Evolutionary conservation across 2,329 filamentous ascomycete genomes (phyloP), one percentile per base, ranked within the genome.

Genomic region (Paecilomyces sp.): DNA sequence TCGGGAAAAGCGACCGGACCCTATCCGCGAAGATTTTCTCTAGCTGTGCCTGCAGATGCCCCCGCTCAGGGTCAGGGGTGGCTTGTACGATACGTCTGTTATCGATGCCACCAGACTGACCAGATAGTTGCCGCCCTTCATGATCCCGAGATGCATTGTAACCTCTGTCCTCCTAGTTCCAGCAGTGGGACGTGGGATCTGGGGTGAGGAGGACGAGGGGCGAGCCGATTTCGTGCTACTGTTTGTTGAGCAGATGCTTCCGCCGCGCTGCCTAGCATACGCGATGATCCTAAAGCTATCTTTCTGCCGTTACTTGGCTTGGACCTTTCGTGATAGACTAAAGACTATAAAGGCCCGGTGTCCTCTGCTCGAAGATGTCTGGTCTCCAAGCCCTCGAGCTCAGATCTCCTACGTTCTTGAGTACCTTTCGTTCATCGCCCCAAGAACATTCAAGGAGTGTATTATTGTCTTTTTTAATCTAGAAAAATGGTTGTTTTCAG

Each of bases 401-500:
- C 56, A 52, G 31, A 51, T 8, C 15, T 15, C 18, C 50, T 8
- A 15, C 13, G 15, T 51, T 30, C 22, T 57, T 52, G 47, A 57
- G 33, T 28, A 56, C 34, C 34, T 47, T 11, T 30, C 24, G 9
- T 53, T 53, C 51, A 53, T 53, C 22, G 22, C 51, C 50, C 51
- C 51, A 53, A 53, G 51, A 53, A 53, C 13, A 25, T 30, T 30
- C 24, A 25, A 24, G 28, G 31, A 33, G 31, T 33, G 5, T 33
- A 25, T 18, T 53, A 28, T 28, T 18, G 7, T 41, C 50, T 54
- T 55, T 30, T 58, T n/a, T 41, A 22, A 33, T 36, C 33, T n/a
- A 60, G 65, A 70, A 22, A 33, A 25, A 74, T 74, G 71, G 71
- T 74, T 61, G 67, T 71, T 66, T 67, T 74, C 65, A 71, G 64